phyloP scores from a whole-genome alignment of 1,139 yeast species.

The Magnusiomyces suaveolens region DNA sequence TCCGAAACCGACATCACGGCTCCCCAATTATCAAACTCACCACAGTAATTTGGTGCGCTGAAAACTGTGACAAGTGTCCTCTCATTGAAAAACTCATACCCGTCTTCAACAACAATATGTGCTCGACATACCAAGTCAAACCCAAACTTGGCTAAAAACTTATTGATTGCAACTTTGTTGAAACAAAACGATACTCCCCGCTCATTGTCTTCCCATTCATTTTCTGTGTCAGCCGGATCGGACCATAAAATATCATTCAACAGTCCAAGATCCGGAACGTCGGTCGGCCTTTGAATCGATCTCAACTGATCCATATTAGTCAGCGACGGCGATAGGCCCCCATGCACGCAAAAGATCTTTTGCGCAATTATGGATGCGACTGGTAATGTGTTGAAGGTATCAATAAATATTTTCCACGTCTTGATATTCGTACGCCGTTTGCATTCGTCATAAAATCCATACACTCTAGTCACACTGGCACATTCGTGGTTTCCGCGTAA shows the following conservation, averaged over 20 bases:
- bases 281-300: constrained; percentile 87
- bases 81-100: constrained; percentile 93
- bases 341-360: constrained; percentile 94
- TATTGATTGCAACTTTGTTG: constrained; percentile 84
- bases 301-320: constrained; percentile 88
- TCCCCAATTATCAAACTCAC: constrained; percentile 98
- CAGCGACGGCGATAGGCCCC: constrained; percentile 87
- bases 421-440: constrained; percentile 85
- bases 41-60: constrained; percentile 95
- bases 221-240: constrained; percentile 88
- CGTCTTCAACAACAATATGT: constrained; percentile 98
- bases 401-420: constrained; percentile 89
- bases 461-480: constrained; percentile 89
- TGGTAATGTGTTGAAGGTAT: constrained; percentile 88
- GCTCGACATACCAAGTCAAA: constrained; percentile 95
- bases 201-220: constrained; percentile 98
- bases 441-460: constrained; percentile 96
- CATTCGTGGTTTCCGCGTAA: constrained; percentile 95
- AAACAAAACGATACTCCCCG: constrained; percentile 92
- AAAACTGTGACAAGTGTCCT: constrained; percentile 89
- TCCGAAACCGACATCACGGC: constrained; percentile 97
- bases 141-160: constrained; percentile 76
- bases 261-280: constrained; percentile 92
- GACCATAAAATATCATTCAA: constrained; percentile 91
- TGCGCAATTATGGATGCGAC: constrained; percentile 94